Base-by-base conservation (phyloP, 768 basidiomycete species). In the Agrocybe chaxingu region DNA sequence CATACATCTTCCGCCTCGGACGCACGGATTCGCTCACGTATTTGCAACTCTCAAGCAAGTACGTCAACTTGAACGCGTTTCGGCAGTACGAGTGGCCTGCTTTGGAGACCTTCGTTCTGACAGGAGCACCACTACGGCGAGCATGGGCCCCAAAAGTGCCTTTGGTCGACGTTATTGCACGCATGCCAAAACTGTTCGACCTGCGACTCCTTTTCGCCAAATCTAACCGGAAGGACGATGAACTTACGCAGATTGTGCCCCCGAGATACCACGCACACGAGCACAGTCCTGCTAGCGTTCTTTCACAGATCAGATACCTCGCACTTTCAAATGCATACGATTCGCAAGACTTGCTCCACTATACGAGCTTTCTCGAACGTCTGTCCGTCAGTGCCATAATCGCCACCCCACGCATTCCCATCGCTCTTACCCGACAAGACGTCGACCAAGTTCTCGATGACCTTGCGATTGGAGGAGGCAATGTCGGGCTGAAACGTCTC, bases 271-370 rank as follows among this genome's bases (percentile, higher is more conserved):
- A 5, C 24, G 24, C 24, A 24, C 24, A 24, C 24, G 24, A 24
- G 24, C 24, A 24, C 24, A 24, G 24, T 5, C 46, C 55, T 29
- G 58, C 65, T 1, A 61, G 45, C 8, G 48, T 68, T 0, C 56
- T 73, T 30, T 48, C 54, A 1, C 69, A 67, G 50, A 58, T 76
- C 32, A 65, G 60, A 16, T 51, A 55, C 37, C 64, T 74, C 3
- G 72, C 74, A 6, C 40, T 72, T 3, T 73, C 71, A 10, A 73
- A 74, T 42, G 67, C 68, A 11, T 71, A 69, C 54, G 62, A 65
- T 11, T 51, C 70, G 13, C 57, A 62, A 2, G 52, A 59, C 12
- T 55, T 71, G 30, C 65, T 73, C 12, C 57, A 54, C 12, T 64
- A 69, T 46, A 60, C 68, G 16, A 60, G 60, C 3, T 47, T 51